Conservation (phyloP, 305 asterid species). For the Solanum hybrid region DNA sequence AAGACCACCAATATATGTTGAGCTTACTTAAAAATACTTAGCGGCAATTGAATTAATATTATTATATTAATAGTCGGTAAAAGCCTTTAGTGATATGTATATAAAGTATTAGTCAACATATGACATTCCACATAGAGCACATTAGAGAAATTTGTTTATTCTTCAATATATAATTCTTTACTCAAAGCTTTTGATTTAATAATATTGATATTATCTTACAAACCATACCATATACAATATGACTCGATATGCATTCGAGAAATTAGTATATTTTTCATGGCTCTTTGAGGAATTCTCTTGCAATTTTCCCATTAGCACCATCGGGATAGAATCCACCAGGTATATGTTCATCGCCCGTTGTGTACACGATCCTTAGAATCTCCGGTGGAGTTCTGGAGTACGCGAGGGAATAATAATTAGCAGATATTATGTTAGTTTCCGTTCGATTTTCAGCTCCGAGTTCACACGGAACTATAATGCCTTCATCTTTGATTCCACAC, state of each 20-base stretch:
- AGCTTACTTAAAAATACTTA: not conserved
- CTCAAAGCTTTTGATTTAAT: not conserved
- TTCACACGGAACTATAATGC: slow-evolving; percentile 11
- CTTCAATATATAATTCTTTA: not conserved
- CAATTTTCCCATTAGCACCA: slow-evolving; percentile 29
- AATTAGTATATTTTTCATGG: not conserved
- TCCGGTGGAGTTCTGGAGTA: slow-evolving; percentile 16
- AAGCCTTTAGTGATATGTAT: not conserved
- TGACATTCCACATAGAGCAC: not conserved
- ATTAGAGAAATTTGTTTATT: not conserved
- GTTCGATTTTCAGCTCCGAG: slow-evolving; percentile 21
- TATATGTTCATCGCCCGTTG: slow-evolving; percentile 6
- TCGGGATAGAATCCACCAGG: slow-evolving; percentile 26
- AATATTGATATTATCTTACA: not conserved
- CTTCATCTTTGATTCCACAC: slow-evolving; percentile 32
- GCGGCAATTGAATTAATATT: not conserved
- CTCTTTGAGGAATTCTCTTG: not conserved
- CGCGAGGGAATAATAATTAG: slow-evolving; percentile 12
- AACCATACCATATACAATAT: not conserved
- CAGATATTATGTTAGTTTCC: slow-evolving; percentile 20
- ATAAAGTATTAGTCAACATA: not conserved
- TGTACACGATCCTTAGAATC: slow-evolving; percentile 7
- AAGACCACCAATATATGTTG: not conserved
- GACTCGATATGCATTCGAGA: not conserved
- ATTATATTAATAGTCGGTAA: not conserved